Conservation (phyloP, 805 yeast genomes). For the Schizosaccharomyces lindneri region DNA sequence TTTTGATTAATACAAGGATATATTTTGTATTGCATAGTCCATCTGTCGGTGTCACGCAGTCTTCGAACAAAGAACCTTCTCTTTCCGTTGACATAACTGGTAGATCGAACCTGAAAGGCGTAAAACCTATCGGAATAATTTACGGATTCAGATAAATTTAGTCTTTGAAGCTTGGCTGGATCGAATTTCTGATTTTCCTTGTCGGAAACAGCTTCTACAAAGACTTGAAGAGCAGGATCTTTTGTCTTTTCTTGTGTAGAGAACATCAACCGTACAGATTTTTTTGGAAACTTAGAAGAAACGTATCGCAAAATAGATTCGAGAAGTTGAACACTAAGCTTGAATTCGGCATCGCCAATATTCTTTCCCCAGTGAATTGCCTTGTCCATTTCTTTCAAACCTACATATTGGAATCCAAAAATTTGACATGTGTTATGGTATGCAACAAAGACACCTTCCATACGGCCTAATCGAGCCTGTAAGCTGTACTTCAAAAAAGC, state of each 20-base stretch:
- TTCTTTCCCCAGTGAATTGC: constrained; percentile 23
- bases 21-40: not conserved
- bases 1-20: not conserved
- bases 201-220: not conserved
- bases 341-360: constrained; percentile 51
- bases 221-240: not conserved
- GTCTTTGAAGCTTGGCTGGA: not conserved
- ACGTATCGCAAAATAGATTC: constrained; percentile 21
- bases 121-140: not conserved
- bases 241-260: constrained; percentile 13
- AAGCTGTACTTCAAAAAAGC: constrained; percentile 63
- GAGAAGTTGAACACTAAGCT: constrained; percentile 30
- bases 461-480: constrained; percentile 83
- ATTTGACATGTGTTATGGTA: constrained; percentile 60
- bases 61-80: not conserved
- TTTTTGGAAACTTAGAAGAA: constrained; percentile 13
- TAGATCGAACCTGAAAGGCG: not conserved
- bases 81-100: not conserved
- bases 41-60: not conserved
- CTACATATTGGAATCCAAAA: constrained; percentile 78
- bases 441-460: constrained; percentile 90
- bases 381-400: constrained; percentile 45
- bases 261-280: constrained; percentile 18
- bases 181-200: not conserved
- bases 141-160: not conserved